These are phyloP conservation scores for Xylariaceae sp. DNA, from an alignment of 2,329 filamentous ascomycete species.

Conservation along the genomic window DNA sequence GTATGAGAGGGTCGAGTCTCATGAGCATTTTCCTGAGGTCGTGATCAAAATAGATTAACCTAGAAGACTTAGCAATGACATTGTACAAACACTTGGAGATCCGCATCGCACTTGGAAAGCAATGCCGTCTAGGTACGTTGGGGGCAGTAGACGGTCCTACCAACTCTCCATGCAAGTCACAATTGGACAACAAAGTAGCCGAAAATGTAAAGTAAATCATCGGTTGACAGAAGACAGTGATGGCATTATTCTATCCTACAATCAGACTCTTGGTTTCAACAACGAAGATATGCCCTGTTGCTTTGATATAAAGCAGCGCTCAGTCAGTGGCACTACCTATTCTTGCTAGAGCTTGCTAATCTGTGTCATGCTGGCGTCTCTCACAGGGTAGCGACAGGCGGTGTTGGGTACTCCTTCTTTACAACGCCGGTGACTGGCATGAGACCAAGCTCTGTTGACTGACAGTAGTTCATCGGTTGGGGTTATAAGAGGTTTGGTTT, in stretches of 20 bases:
- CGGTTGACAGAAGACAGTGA: background rate
- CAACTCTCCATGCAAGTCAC: background rate
- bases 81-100: too few relatives aligned
- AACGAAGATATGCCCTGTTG: background rate
- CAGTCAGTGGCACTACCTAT: background rate
- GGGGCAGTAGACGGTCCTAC: background rate
- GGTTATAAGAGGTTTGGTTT: background rate
- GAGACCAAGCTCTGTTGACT: background rate
- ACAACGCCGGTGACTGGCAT: conserved; percentile 34
- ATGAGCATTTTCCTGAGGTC: too few relatives aligned
- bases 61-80: too few relatives aligned
- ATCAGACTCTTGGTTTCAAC: background rate
- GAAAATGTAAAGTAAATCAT: background rate
- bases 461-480: background rate
- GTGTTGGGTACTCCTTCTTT: background rate
- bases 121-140: too few relatives aligned
- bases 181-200: background rate
- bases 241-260: conserved; percentile 8
- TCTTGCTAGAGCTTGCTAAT: background rate
- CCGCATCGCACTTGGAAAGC: too few relatives aligned
- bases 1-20: too few relatives aligned
- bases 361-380: background rate
- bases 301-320: background rate
- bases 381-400: background rate
- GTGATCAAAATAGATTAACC: too few relatives aligned